Evolutionary conservation across 768 basidiomycete genomes (phyloP).

Genomic region (Megacollybia marginata): DNA sequence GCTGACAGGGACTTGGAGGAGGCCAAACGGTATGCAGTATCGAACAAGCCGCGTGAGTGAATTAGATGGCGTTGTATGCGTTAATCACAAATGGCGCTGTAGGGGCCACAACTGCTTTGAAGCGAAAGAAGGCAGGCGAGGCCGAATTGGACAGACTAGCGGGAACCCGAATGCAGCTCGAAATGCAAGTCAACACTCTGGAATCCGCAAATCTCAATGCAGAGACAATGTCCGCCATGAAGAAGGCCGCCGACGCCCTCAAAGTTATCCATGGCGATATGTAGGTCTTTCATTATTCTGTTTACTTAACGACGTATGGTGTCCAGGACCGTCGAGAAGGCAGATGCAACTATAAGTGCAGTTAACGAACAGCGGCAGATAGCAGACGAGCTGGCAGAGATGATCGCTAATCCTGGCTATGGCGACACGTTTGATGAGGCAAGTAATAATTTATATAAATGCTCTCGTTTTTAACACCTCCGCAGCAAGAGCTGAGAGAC

Average conservation of each 20-base stretch:
- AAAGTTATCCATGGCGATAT: constrained; percentile 84
- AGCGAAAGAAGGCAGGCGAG: constrained; percentile 90
- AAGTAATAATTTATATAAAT: constrained; percentile 13
- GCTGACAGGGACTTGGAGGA: constrained; percentile 91
- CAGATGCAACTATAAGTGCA: constrained; percentile 81
- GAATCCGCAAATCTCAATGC: constrained; percentile 97
- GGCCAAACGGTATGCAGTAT: constrained; percentile 87
- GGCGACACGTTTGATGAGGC: constrained; percentile 66
- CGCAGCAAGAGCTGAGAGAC: constrained; percentile 66
- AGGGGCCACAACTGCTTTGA: constrained; percentile 87
- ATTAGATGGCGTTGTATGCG: constrained; percentile 1
- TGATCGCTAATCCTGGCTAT: constrained; percentile 68
- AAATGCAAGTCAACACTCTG: constrained; percentile 94
- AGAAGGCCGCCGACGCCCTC: constrained; percentile 87
- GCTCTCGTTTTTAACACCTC: constrained; percentile 4
- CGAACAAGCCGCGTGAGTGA: constrained; percentile 82
- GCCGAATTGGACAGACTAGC: constrained; percentile 78
- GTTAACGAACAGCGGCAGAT: constrained; percentile 89
- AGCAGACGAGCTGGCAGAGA: constrained; percentile 86
- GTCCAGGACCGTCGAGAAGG: constrained; percentile 73
- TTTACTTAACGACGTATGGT: neutral
- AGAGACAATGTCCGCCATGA: constrained; percentile 97
- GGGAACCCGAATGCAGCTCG: constrained; percentile 84
- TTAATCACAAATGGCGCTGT: constrained; percentile 10
- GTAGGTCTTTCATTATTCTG: constrained; percentile 40